Evolutionary conservation across 805 yeast species (phyloP).

Genomic region (Wickerhamiella vanderwaltii): DNA sequence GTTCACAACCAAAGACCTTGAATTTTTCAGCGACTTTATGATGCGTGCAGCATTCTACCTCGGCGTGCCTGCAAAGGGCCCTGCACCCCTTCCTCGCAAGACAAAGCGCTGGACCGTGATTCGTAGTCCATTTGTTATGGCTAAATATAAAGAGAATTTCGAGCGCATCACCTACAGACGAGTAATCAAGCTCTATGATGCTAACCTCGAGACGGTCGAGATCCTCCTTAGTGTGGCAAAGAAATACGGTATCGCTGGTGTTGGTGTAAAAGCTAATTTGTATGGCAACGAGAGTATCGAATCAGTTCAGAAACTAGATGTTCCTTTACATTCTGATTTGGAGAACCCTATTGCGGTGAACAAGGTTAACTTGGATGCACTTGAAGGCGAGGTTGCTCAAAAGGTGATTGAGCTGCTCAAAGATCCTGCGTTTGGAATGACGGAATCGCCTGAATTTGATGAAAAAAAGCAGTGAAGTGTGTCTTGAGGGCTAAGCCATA

Average conservation of each 20-base stretch:
- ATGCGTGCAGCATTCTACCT: conserved; percentile 81
- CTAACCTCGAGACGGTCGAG: conserved; percentile 75
- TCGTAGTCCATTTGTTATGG: conserved; percentile 85
- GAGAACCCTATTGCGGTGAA: conserved; percentile 21
- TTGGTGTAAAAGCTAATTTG: conserved; percentile 67
- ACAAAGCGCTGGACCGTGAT: conserved; percentile 89
- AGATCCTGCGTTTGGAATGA: conserved; percentile 53
- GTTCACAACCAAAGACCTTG: conserved; percentile 56
- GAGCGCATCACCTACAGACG: conserved; percentile 77
- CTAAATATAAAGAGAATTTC: conserved; percentile 88
- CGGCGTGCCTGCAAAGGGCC: conserved; percentile 75
- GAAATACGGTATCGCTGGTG: conserved; percentile 68
- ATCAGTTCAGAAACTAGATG: conserved; percentile 24
- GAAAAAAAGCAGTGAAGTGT: background rate
- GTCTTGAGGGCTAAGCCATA: background rate
- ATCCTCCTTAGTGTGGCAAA: conserved; percentile 65
- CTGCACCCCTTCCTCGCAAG: conserved; percentile 53
- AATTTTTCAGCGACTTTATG: conserved; percentile 73
- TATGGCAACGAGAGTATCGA: conserved; percentile 42
- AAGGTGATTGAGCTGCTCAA: conserved; percentile 61
- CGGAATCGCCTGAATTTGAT: background rate
- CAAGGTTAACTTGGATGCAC: conserved; percentile 22
- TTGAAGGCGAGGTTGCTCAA: conserved; percentile 41
- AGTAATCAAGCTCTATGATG: conserved; percentile 63
- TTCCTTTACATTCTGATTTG: conserved; percentile 16